Conservation (phyloP, 78 protist genomes). For the Polysphondylium violaceum region DNA sequence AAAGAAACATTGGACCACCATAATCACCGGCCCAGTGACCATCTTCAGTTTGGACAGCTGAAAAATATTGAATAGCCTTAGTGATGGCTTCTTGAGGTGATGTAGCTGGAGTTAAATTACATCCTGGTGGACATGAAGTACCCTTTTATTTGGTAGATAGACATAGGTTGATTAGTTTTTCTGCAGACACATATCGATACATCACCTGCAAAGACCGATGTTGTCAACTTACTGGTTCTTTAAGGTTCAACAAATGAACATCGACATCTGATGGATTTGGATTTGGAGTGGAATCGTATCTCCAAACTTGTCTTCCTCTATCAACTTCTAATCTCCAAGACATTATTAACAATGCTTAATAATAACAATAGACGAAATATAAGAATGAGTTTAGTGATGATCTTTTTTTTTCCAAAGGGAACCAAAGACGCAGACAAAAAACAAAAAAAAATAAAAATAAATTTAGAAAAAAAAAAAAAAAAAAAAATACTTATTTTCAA, state of each 20-base stretch:
- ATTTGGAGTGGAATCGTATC: neutral
- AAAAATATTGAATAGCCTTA: constrained; percentile 57
- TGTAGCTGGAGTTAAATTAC: constrained; percentile 58
- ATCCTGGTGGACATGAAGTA: constrained; percentile 44
- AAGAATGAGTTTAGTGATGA: too few species aligned
- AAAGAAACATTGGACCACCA: constrained; percentile 95
- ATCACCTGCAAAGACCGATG: too few species aligned
- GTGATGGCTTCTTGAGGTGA: constrained; percentile 66
- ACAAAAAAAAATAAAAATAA: too few species aligned
- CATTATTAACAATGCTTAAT: too few species aligned
- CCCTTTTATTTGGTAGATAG: constrained; percentile 18
- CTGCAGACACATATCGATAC: too few species aligned
- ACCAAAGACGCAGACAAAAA: too few species aligned
- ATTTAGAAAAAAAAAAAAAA: too few species aligned
- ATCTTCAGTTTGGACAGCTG: constrained; percentile 79
- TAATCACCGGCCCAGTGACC: constrained; percentile 98
- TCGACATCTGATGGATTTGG: constrained; percentile 38
- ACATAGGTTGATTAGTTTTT: too few species aligned
- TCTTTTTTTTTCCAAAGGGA: too few species aligned
- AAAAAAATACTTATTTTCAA: too few species aligned
- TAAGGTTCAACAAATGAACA: constrained; percentile 43
- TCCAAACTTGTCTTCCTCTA: constrained; percentile 82
- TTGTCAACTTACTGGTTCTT: constrained; percentile 38
- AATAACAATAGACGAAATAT: too few species aligned
- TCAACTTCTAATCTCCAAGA: constrained; percentile 79